Conservation (phyloP, 1,284 basidiomycete genomes). For the Trichosporon sp. region DNA sequence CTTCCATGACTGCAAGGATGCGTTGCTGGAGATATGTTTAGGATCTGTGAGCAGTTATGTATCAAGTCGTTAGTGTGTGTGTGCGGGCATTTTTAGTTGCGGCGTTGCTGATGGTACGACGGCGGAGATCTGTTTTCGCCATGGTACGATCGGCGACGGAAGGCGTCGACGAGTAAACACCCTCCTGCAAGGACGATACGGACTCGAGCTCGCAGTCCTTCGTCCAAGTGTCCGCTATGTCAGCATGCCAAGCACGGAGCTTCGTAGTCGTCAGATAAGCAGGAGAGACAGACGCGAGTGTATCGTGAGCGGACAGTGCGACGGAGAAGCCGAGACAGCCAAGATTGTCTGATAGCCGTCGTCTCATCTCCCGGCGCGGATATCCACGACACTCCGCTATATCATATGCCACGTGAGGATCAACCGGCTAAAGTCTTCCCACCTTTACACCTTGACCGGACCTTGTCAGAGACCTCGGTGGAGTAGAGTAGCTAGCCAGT, state of each 20-base stretch:
- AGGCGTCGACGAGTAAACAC: neutral
- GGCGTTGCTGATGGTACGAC: neutral
- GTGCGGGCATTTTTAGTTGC: neutral
- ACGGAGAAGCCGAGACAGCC: no score
- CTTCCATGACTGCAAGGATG: neutral
- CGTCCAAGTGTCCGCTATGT: neutral
- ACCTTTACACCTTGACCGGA: neutral
- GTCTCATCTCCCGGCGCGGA: neutral
- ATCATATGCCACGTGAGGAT: neutral
- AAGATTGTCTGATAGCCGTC: no score
- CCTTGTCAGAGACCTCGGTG: neutral
- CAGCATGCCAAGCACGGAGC: neutral
- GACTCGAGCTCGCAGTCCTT: neutral
- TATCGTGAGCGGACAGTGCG: no score
- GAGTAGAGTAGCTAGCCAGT: neutral
- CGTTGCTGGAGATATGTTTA: neutral
- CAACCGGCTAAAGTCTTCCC: neutral
- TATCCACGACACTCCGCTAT: neutral
- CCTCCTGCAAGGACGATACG: neutral
- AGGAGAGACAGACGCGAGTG: no score
- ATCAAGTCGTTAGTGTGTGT: neutral
- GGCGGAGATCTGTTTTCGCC: neutral
- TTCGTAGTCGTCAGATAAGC: no score
- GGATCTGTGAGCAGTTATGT: neutral
- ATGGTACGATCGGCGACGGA: constrained; percentile 7